Evolutionary conservation across 2,329 filamentous ascomycete genomes (phyloP).

Genomic region (Trichoderma sp.): DNA sequence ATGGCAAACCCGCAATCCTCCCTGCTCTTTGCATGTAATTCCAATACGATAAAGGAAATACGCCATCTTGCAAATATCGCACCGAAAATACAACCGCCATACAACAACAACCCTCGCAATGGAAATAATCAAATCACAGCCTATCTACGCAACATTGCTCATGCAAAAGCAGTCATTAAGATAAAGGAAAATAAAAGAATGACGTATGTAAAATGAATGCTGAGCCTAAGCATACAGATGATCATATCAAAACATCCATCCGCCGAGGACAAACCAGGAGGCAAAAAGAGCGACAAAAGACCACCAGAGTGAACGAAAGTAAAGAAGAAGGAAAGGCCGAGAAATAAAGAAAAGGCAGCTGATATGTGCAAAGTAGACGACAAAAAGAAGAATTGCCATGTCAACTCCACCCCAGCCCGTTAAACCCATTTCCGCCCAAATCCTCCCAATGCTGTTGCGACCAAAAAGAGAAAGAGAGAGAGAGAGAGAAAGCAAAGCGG

Average conservation of each 20-base stretch:
- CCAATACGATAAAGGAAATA: neutral
- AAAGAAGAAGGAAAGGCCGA: neutral
- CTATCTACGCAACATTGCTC: neutral
- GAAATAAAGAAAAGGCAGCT: neutral
- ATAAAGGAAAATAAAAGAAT: neutral
- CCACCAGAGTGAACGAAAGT: neutral
- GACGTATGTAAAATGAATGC: neutral
- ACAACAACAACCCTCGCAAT: neutral
- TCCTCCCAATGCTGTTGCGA: neutral
- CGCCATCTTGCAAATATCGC: neutral
- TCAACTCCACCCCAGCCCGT: neutral
- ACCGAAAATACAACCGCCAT: neutral
- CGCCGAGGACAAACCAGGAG: neutral
- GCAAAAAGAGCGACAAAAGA: neutral
- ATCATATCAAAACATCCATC: neutral
- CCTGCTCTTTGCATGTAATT: neutral
- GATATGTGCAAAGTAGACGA: neutral
- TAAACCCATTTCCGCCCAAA: neutral
- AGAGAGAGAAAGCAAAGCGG: neutral
- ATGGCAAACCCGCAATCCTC: neutral
- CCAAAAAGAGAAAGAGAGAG: too few relatives aligned
- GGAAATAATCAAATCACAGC: neutral
- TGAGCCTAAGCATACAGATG: slow-evolving; percentile 1
- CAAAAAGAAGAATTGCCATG: neutral
- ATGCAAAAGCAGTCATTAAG: neutral